Base-by-base conservation (phyloP, 805 yeast genomes). In the Myxozyma mucilagina region DNA sequence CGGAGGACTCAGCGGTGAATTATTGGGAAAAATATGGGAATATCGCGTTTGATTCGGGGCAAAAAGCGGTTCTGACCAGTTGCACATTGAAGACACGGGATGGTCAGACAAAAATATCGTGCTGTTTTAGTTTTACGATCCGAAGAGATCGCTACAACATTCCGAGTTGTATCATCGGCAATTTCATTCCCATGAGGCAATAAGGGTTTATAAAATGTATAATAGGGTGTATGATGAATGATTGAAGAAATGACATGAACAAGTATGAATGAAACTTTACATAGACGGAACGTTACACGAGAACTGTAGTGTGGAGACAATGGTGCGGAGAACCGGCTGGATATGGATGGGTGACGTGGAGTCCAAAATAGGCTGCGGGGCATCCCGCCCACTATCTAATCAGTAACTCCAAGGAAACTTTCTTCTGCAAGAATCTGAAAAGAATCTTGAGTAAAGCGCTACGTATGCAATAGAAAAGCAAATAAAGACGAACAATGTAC, bases 1-100 rank as follows among this genome's bases (percentile, higher is more conserved):
- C 91, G 53, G 97, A 92, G 73, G 97, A 92, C 68, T 88, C 96
- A 70, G 96, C 97, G 32, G 97, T 93, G 18, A 92, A 90, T 69
- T 93, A 90, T 72, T 93, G 98, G 98, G 98, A 93, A 70, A 92
- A 92, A 72, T 93, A 92, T 70, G 97, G 97, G 2, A 91, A 96
- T 3, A 89, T 92, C 70, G 97, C 98, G 4, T 92, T 93, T 75
- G 97, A 93, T 70, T 88, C 92, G 67, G 93, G 94, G 1, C 97
- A 92, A 70, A 93, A 93, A 71, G 97, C 97, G 0, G 97, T 93
- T 3, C 75, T 93, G 68, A 92, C 97, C 0, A 87, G 96, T 73
- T 93, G 98, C 75, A 90, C 87, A 68, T 78, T 93, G 62, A 79
- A 96, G 68, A 86, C 96, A 0, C 84, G 84, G 67, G 96, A 90